phyloP scores from a whole-genome alignment of 345 rosid species.

The Citrus mangshanensis region DNA sequence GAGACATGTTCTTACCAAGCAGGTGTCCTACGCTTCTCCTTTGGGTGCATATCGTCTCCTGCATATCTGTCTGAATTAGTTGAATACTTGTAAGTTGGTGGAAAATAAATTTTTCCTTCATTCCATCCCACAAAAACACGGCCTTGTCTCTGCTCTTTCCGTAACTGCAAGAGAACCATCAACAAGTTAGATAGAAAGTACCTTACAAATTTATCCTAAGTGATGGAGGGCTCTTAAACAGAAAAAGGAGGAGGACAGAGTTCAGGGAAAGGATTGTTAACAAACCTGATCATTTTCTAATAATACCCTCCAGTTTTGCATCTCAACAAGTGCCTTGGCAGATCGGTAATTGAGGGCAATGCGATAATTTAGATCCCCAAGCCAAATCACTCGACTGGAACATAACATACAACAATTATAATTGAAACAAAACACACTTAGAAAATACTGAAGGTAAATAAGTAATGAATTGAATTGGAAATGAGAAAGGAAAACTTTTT shows the following conservation, averaged over 20 bases:
- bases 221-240: not conserved
- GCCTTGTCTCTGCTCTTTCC: conserved; percentile 86
- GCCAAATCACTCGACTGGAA: conserved; percentile 92
- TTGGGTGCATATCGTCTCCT: conserved; percentile 85
- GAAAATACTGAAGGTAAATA: not conserved
- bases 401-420: conserved; percentile 6
- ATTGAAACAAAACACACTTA: not conserved
- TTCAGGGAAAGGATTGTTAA: conserved; percentile 7
- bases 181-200: conserved; percentile 20
- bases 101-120: conserved; percentile 95
- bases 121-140: conserved; percentile 89
- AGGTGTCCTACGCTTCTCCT: conserved; percentile 97
- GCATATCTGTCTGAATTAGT: conserved; percentile 95
- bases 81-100: conserved; percentile 98
- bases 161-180: conserved; percentile 46
- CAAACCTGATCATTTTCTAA: conserved; percentile 92
- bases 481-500: no score
- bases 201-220: not conserved
- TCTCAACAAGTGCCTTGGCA: conserved; percentile 96
- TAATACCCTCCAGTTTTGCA: conserved; percentile 99
- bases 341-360: conserved; percentile 92
- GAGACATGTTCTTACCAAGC: conserved; percentile 66
- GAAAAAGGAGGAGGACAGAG: not conserved
- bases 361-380: conserved; percentile 95
- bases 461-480: not conserved